Evolutionary conservation across 495 filamentous ascomycete species (phyloP).

Genomic region (Astrothelium subdiscretum): DNA sequence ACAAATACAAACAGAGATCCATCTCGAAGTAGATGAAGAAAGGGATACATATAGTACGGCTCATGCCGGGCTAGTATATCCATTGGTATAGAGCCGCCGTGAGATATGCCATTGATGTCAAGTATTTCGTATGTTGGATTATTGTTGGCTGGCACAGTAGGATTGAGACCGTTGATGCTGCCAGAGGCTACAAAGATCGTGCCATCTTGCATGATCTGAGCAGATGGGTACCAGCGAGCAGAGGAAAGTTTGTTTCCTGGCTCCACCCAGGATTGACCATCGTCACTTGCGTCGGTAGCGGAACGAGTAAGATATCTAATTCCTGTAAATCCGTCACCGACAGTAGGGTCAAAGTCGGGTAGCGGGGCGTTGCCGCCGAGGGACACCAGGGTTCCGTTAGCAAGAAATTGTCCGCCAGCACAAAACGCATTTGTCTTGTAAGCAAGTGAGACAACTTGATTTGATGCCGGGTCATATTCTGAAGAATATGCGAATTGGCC

Average conservation of each 20-base stretch:
- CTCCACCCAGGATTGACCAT: constrained; percentile 45
- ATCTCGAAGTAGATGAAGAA: constrained; percentile 46
- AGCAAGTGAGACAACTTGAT: constrained; percentile 35
- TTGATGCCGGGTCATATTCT: constrained; percentile 45
- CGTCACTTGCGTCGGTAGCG: constrained; percentile 31
- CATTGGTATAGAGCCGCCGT: constrained; percentile 36
- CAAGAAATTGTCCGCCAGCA: constrained; percentile 47
- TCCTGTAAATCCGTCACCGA: constrained; percentile 46
- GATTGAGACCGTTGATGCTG: constrained; percentile 48
- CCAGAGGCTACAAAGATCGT: constrained; percentile 51
- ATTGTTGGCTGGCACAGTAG: constrained; percentile 43
- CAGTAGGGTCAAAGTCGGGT: constrained; percentile 42
- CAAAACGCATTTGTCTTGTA: constrained; percentile 55
- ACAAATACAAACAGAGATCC: constrained; percentile 47
- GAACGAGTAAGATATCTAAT: constrained; percentile 45
- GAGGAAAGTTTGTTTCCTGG: constrained; percentile 42
- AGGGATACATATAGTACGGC: constrained; percentile 58
- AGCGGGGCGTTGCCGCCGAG: constrained; percentile 49
- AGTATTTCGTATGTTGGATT: constrained; percentile 55
- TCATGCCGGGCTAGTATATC: constrained; percentile 44
- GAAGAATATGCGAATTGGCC: constrained; percentile 48
- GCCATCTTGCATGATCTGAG: constrained; percentile 46
- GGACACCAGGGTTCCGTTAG: constrained; percentile 42
- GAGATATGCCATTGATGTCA: constrained; percentile 30
- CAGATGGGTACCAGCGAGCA: constrained; percentile 49